Percentiles rank a stretch among this genome's conserved stretches.
phyloP scores from a whole-genome alignment of 2,329 filamentous ascomycete species.

The Colletotrichum sansevieriae region DNA sequence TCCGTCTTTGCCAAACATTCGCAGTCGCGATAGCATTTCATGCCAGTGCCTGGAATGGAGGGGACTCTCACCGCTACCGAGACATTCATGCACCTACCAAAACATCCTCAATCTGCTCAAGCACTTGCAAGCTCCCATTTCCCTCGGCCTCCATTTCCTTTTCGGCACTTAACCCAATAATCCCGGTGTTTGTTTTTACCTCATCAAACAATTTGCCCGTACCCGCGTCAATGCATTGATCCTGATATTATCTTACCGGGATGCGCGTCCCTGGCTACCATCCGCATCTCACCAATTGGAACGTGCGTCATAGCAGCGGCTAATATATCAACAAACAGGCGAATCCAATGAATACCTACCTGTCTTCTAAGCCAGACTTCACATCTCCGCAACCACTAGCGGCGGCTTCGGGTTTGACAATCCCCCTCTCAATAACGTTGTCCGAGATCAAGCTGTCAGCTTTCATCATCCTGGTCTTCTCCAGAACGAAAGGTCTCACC shows the following conservation, averaged over 20 bases:
- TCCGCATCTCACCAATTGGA: slow-evolving; percentile 45
- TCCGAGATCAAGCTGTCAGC: slow-evolving; percentile 96
- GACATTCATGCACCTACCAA: slow-evolving; percentile 13
- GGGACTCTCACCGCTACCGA: slow-evolving; percentile 13
- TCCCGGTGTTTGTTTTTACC: slow-evolving; percentile 39
- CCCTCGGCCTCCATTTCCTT: not conserved
- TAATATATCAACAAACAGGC: slow-evolving; percentile 73
- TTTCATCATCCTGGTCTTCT: slow-evolving; percentile 98
- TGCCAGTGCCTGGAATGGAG: slow-evolving; percentile 33
- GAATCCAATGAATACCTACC: slow-evolving; percentile 95
- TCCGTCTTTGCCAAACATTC: not conserved
- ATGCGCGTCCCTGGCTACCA: slow-evolving; percentile 47
- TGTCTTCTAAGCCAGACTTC: slow-evolving; percentile 91
- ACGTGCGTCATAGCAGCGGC: slow-evolving; percentile 54
- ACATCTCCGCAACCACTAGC: slow-evolving; percentile 93
- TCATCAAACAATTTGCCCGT: slow-evolving; percentile 34
- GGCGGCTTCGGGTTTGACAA: slow-evolving; percentile 91
- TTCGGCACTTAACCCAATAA: slow-evolving; percentile 9
- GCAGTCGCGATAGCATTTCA: slow-evolving; percentile 7
- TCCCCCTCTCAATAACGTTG: slow-evolving; percentile 95
- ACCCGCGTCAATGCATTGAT: slow-evolving; percentile 48
- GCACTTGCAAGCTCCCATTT: not conserved
- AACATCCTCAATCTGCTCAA: slow-evolving; percentile 16
- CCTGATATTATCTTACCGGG: slow-evolving; percentile 52
- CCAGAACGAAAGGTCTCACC: slow-evolving; percentile 95